Base-by-base conservation (phyloP, 2,329 filamentous ascomycete species). In the Rhynchosporium secalis region DNA sequence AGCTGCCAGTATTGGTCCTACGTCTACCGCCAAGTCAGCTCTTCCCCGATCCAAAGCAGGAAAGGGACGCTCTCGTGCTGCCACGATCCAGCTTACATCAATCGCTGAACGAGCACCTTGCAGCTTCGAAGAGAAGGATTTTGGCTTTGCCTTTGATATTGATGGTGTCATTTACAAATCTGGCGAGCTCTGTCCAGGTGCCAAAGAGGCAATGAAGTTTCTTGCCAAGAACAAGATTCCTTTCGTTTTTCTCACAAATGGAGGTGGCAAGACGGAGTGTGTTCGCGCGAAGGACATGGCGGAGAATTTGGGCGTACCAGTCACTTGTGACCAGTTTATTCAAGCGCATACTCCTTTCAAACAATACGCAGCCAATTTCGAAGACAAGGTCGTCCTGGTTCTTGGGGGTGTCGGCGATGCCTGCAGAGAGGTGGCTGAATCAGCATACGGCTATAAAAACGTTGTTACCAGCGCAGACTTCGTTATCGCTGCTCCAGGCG, bases 261-360 rank as follows among this genome's bases (percentile, higher is more conserved):
- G 60, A 15, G 60, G 60, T 4, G 60, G 60, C 3, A 58, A 46
- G 20, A 62, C 60, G 2, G 60, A 62, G 29, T 20, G 12, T 3
- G 60, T 58, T 43, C 60, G 57, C 31, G 60, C 46, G 68, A 78
- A 85, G 61, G 85, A 89, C 75, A 81, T 90, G n/a, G 80, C 82
- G 65, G 82, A 83, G 72, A 87, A 89, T 64, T 79, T 90, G 49
- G 60, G 55, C n/a, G 12, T 58, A 20, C 10, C 38, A 15, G 28
- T 58, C 20, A n/a, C 33, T 36, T 40, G 43, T 31, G 49, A 45
- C n/a, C 87, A 90, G 73, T 91, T 91, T 78, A 89, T 90, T 72
- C 87, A 90, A 75, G 86, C 84, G 1, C 87, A 90, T 79, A 90
- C 86, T 4, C 87, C 87, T 69, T 91, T 91, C 87, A 85, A 86